phyloP scores from a whole-genome alignment of 2,329 filamentous ascomycete genomes.

The Fusarium sp. region DNA sequence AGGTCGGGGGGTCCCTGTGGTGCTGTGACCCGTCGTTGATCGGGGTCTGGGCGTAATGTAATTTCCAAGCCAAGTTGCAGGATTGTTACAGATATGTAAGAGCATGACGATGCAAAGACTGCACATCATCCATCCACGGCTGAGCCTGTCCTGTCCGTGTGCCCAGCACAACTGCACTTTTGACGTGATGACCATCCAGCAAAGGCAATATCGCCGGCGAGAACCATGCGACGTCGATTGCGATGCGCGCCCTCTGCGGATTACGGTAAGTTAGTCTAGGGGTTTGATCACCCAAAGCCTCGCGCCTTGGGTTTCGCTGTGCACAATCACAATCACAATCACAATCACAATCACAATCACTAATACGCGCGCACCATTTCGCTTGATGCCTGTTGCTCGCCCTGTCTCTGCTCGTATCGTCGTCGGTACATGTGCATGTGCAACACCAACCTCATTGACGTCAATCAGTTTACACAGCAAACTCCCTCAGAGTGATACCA shows the following conservation, averaged over 20 bases:
- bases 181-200: slow-evolving; percentile 1
- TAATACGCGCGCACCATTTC: not conserved
- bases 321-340: slow-evolving; percentile 23
- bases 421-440: too few species aligned
- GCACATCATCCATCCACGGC: slow-evolving; percentile 19
- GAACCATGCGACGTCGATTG: not conserved
- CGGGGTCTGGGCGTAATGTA: slow-evolving; percentile 23
- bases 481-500: slow-evolving; percentile 1
- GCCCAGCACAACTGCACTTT: not conserved
- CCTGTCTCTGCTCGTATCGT: slow-evolving; percentile 3
- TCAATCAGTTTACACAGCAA: slow-evolving; percentile 9
- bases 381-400: slow-evolving; percentile 11
- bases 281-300: slow-evolving; percentile 30
- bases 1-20: slow-evolving; percentile 15
- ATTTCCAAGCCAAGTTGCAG: slow-evolving; percentile 41
- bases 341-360: slow-evolving; percentile 24
- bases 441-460: slow-evolving; percentile 15
- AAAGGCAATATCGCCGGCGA: slow-evolving; percentile 4
- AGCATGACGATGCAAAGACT: slow-evolving; percentile 15
- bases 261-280: slow-evolving; percentile 8
- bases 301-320: slow-evolving; percentile 4
- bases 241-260: not conserved
- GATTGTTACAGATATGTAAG: slow-evolving; percentile 41
- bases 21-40: slow-evolving; percentile 13
- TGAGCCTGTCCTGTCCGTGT: not conserved